Base-by-base conservation (phyloP, 148 eudicot species). In the Selenicereus undatus region DNA sequence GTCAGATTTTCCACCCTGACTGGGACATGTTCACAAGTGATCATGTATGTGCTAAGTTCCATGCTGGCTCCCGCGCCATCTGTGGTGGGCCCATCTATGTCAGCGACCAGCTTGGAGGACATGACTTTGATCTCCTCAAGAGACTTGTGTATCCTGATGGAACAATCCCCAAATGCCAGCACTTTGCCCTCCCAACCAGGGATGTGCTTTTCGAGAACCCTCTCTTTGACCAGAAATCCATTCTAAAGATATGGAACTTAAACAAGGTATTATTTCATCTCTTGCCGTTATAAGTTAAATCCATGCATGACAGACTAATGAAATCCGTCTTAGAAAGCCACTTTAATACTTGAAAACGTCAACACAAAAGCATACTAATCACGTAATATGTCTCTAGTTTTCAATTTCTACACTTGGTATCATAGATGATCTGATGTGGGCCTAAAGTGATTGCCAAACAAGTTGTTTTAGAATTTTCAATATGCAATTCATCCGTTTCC, bases 21-120 rank as follows among this genome's bases (percentile, higher is more conserved):
- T 91, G 94, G 94, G 94, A 91, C 81, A 91, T 91, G 94, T 91
- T 91, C 70, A 92, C 90, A 62, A 88, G 89, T 6, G 89, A 88
- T 71, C 94, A 91, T 74, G 54, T 80, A 0, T 88, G 94, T 75
- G 94, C 94, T 3, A 83, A 84, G 29, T 91, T 91, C 73, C 94
- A 91, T 42, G 90, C 94, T 8, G 92, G 88, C 0, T 91, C 94
- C 3, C 82, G 92, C 39, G 94, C 94, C 69, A 91, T 91, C 51
- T 91, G 92, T 58, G 94, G 94, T 0, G 92, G 94, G 11, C 92
- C 91, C 2, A 86, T 91, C 21, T 91, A 88, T 21, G 91, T 91
- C 6, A 88, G 92, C 51, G 94, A 91, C 73, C 86, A 91, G 11
- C 72, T 91, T 27, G 92, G 86, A 0, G 89, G 89, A 0, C 94